These are phyloP conservation scores for Phylloboletellus chloephorus DNA, from an alignment of 1,284 basidiomycete genomes.

Conservation along the genomic window DNA sequence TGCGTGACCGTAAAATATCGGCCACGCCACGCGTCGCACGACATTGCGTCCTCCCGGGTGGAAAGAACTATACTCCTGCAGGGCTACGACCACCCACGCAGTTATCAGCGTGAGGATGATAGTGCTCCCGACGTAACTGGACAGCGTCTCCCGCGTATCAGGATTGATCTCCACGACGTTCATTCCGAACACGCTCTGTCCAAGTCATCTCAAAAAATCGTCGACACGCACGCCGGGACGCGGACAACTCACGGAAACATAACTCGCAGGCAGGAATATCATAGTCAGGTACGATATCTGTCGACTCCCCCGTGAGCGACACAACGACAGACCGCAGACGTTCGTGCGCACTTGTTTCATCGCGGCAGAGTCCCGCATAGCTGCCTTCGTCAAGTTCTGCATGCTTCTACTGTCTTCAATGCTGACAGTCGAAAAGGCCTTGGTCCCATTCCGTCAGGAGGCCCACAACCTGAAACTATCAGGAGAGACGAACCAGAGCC, in stretches of 20 bases:
- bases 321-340: neutral
- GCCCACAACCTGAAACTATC: neutral
- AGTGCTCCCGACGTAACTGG: slow-evolving; percentile 39
- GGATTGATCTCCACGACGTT: slow-evolving; percentile 39
- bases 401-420: slow-evolving; percentile 45
- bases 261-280: slow-evolving; percentile 31
- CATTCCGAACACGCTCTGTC: slow-evolving; percentile 36
- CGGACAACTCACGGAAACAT: slow-evolving; percentile 34
- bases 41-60: slow-evolving; percentile 12
- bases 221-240: neutral
- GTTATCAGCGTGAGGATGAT: slow-evolving; percentile 46
- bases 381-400: slow-evolving; percentile 42
- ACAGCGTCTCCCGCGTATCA: slow-evolving; percentile 31
- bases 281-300: slow-evolving; percentile 32
- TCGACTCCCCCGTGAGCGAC: neutral
- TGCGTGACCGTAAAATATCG: slow-evolving; percentile 8
- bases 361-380: slow-evolving; percentile 43
- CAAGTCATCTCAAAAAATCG: slow-evolving; percentile 2
- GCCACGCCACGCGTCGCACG: slow-evolving; percentile 20
- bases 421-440: slow-evolving; percentile 47
- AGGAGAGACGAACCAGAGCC: slow-evolving; percentile 34
- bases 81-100: slow-evolving; percentile 41
- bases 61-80: slow-evolving; percentile 26
- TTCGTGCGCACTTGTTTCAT: slow-evolving; percentile 41
- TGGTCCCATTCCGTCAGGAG: slow-evolving; percentile 19